These are phyloP conservation scores for Histomonas meleagridis DNA, from an alignment of 208 protist genomes.

Conservation along the genomic window DNA sequence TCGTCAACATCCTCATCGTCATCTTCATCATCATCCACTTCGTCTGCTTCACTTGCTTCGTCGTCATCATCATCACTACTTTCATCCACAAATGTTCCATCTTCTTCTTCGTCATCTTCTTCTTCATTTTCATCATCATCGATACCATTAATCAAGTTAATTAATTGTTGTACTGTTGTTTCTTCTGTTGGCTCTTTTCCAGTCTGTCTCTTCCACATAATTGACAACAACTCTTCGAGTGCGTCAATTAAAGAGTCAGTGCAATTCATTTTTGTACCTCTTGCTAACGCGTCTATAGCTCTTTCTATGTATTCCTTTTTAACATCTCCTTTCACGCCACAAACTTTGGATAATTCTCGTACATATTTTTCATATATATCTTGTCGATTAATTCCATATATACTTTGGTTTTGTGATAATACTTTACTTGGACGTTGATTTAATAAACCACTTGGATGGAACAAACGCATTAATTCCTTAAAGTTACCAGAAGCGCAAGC, in stretches of 20 bases:
- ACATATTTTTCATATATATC: background rate
- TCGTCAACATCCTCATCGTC: background rate
- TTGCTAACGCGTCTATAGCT: background rate
- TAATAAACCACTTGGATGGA: background rate
- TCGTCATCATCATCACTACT: background rate
- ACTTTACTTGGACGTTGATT: background rate
- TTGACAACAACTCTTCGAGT: background rate
- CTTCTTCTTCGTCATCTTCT: background rate
- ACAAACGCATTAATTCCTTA: background rate
- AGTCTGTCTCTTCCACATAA: background rate
- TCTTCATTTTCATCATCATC: constrained; percentile 22
- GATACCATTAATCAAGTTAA: background rate
- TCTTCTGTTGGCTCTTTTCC: background rate
- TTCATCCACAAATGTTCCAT: background rate
- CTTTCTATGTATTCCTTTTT: background rate
- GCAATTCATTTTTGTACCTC: background rate
- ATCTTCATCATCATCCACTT: background rate
- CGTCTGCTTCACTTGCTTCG: background rate
- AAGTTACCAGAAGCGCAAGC: background rate
- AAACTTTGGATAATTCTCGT: background rate
- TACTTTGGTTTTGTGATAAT: background rate
- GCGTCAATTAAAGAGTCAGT: background rate
- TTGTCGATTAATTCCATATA: background rate
- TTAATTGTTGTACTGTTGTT: background rate
- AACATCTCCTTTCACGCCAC: background rate